Conservation (phyloP, 2,329 filamentous ascomycete species). For the Fusarium staphyleae region DNA sequence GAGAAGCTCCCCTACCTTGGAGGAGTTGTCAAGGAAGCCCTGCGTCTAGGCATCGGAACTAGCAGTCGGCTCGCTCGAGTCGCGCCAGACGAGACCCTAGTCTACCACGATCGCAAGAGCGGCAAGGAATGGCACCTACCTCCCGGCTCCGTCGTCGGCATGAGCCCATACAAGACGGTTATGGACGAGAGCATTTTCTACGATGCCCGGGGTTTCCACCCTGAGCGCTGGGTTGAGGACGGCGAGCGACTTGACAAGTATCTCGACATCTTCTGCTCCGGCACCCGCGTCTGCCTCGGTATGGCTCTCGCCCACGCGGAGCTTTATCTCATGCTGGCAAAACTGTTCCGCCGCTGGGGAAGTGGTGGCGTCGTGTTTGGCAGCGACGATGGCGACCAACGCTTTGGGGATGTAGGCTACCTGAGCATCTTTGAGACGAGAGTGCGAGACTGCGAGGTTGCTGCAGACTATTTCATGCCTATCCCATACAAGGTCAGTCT, state of each 20-base stretch:
- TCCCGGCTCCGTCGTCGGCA: constrained; percentile 47
- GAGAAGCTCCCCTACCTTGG: constrained; percentile 54
- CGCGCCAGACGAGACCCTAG: constrained; percentile 49
- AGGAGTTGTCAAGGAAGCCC: constrained; percentile 59
- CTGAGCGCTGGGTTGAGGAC: constrained; percentile 48
- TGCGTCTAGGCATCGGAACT: constrained; percentile 57
- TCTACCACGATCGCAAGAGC: constrained; percentile 41
- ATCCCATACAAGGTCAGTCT: constrained; percentile 47
- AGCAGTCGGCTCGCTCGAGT: constrained; percentile 57
- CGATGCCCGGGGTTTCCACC: constrained; percentile 45
- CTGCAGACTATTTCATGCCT: constrained; percentile 50
- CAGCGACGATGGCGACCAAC: constrained; percentile 43
- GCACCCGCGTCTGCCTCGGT: constrained; percentile 48
- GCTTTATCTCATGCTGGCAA: constrained; percentile 48
- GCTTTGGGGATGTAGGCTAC: constrained; percentile 45
- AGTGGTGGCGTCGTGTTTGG: constrained; percentile 44
- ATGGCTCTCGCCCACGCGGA: constrained; percentile 50
- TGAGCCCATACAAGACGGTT: constrained; percentile 49
- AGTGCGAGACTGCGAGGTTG: constrained; percentile 47
- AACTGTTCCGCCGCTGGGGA: constrained; percentile 50
- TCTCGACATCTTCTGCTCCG: constrained; percentile 47
- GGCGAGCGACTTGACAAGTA: constrained; percentile 46
- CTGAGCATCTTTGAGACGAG: constrained; percentile 48
- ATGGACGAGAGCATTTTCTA: constrained; percentile 46
- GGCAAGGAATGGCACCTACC: constrained; percentile 44